These are phyloP conservation scores for Primulina tabacum DNA, from an alignment of 257 asterid species.

Conservation along the genomic window DNA sequence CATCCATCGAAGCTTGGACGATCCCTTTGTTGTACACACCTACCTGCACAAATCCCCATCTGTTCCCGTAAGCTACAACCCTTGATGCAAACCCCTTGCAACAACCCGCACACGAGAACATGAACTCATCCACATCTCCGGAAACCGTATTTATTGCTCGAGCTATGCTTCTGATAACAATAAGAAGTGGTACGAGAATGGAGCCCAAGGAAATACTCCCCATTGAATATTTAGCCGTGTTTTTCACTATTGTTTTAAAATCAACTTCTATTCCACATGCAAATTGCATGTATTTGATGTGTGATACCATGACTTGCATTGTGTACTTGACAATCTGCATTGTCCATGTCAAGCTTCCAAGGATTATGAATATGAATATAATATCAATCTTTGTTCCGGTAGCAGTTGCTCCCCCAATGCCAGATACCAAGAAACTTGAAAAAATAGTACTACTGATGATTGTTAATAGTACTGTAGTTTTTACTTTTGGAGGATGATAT, in stretches of 20 bases:
- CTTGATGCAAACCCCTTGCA: conserved; percentile 42
- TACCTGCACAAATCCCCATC: conserved; percentile 62
- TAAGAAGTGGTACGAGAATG: conserved; percentile 39
- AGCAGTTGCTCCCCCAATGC: conserved; percentile 49
- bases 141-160: conserved; percentile 38
- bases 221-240: conserved; percentile 37
- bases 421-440: conserved; percentile 41
- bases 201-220: conserved; percentile 57
- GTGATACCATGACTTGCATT: conserved; percentile 47
- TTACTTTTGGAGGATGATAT: conserved; percentile 40
- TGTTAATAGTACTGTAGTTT: conserved; percentile 27
- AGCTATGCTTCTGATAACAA: conserved; percentile 40
- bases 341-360: conserved; percentile 53
- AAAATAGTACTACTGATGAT: conserved; percentile 30
- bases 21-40: conserved; percentile 55
- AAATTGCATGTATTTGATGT: conserved; percentile 46
- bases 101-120: conserved; percentile 57
- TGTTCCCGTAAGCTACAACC: conserved; percentile 40
- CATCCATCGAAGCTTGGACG: conserved; percentile 48
- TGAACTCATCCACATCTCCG: conserved; percentile 60
- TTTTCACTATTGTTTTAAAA: conserved; percentile 27
- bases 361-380: conserved; percentile 42
- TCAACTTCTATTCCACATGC: conserved; percentile 43
- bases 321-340: conserved; percentile 43
- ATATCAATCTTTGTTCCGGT: conserved; percentile 30